Percentiles rank a stretch among this genome's conserved stretches.
Evolutionary conservation across 345 rosid species (phyloP).

Genomic region (Gossypium ekmanianum): DNA sequence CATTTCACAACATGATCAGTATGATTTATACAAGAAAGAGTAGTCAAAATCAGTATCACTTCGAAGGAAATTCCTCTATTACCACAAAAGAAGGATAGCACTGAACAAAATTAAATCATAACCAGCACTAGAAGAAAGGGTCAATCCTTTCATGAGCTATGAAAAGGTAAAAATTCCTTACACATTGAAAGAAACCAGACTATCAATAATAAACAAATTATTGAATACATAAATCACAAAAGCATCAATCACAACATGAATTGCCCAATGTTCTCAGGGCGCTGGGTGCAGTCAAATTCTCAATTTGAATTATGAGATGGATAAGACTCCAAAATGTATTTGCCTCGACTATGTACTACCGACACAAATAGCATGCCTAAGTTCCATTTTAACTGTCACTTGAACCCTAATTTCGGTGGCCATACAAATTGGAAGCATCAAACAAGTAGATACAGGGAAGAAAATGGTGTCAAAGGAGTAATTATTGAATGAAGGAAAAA

Average conservation of each 20-base stretch:
- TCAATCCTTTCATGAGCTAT: background rate
- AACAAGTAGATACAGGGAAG: background rate
- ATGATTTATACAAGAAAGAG: background rate
- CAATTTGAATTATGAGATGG: background rate
- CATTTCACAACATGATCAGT: background rate
- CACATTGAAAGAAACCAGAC: background rate
- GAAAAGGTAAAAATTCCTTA: background rate
- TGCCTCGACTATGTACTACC: background rate
- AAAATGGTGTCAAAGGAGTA: background rate
- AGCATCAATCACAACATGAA: background rate
- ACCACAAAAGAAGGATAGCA: background rate
- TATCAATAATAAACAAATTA: background rate
- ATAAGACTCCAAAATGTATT: background rate
- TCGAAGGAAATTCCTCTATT: background rate
- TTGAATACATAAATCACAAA: background rate
- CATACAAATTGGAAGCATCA: background rate
- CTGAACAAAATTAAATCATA: constrained; percentile 1
- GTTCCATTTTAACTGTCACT: background rate
- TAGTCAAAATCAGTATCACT: background rate
- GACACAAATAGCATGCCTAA: background rate
- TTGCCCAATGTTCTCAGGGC: background rate
- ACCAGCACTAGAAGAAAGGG: background rate
- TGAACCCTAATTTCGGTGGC: background rate
- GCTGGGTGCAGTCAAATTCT: background rate
- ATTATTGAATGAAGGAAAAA: background rate